Evolutionary conservation across 345 rosid genomes (phyloP).

Genomic region (Syzygium oleosum): DNA sequence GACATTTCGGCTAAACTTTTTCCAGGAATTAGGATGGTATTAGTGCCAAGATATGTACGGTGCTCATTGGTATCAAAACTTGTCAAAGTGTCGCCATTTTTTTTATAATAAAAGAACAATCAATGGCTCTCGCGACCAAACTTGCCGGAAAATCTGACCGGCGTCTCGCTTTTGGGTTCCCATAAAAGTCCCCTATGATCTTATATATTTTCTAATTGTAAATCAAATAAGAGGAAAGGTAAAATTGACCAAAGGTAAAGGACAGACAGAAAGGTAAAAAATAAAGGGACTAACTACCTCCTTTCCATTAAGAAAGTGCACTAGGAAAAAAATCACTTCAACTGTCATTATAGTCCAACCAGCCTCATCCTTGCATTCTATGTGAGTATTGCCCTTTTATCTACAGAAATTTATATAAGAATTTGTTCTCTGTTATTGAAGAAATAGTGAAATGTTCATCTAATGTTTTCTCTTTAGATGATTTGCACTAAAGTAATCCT

Average conservation of each 20-base stretch:
- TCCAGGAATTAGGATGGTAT: not conserved
- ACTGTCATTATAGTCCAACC: not conserved
- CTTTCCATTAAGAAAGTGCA: not conserved
- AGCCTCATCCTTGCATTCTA: not conserved
- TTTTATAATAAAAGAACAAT: not conserved
- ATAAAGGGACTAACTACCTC: not conserved
- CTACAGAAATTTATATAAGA: not conserved
- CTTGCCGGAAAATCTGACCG: not conserved
- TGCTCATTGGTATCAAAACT: not conserved
- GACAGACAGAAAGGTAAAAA: not conserved
- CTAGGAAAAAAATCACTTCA: not conserved
- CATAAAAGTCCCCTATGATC: no score
- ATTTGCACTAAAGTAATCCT: no score
- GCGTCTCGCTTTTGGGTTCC: not conserved
- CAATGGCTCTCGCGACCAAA: not conserved
- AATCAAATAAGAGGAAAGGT: not conserved
- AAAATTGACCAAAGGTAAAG: not conserved
- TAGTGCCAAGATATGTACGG: rapidly evolving
- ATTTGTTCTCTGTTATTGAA: not conserved
- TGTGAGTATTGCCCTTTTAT: not conserved
- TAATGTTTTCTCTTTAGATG: not conserved
- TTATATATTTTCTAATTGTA: not conserved
- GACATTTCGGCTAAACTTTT: not conserved
- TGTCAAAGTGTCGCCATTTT: rapidly evolving
- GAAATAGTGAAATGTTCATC: not conserved